These are phyloP conservation scores for Xylaria cubensis DNA, from an alignment of 495 filamentous ascomycete genomes.

Conservation along the genomic window DNA sequence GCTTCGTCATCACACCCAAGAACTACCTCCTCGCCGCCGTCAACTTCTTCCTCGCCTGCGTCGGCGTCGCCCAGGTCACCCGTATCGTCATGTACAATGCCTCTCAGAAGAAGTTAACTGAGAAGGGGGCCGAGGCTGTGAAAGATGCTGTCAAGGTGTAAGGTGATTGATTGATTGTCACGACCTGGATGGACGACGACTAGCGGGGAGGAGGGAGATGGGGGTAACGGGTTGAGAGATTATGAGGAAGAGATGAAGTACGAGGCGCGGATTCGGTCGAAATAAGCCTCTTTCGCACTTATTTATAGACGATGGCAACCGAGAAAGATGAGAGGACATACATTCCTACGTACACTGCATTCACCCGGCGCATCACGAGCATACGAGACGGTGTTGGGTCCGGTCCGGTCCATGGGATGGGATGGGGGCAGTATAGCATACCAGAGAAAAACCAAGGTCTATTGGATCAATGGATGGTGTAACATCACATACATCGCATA, in stretches of 20 bases:
- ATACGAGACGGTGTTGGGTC: constrained; percentile 13
- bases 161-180: background rate
- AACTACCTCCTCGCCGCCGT: constrained; percentile 92
- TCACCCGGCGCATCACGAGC: background rate
- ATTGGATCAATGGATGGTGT: constrained; percentile 5
- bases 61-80: constrained; percentile 80
- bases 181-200: background rate
- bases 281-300: background rate
- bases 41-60: constrained; percentile 95
- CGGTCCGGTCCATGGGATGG: background rate
- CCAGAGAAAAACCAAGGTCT: background rate
- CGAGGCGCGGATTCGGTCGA: background rate
- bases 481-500: background rate
- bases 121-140: constrained; percentile 41
- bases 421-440: background rate
- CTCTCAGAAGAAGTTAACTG: constrained; percentile 59
- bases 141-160: constrained; percentile 37
- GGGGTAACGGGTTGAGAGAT: background rate
- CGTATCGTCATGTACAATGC: constrained; percentile 75
- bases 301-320: constrained; percentile 7
- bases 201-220: background rate
- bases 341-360: constrained; percentile 19
- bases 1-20: constrained; percentile 91
- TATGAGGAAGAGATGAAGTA: background rate
- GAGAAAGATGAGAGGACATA: background rate